These are phyloP conservation scores for Hypoxylon trugodes DNA, from an alignment of 495 filamentous ascomycete species.

Conservation along the genomic window DNA sequence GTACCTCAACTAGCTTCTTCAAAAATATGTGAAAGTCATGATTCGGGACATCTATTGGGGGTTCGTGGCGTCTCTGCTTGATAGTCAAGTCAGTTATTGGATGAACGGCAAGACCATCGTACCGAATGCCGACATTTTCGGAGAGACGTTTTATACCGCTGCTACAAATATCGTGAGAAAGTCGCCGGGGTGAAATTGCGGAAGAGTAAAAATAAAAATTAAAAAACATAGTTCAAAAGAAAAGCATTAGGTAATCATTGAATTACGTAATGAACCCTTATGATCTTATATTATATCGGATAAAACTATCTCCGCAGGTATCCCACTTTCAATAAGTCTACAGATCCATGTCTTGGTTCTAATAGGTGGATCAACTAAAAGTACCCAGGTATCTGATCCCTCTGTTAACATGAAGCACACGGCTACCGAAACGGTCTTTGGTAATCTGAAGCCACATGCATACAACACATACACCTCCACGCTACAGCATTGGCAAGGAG, in stretches of 20 bases:
- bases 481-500: too few relatives aligned
- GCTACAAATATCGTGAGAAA: slow-evolving; percentile 1
- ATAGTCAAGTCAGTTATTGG: slow-evolving; percentile 2
- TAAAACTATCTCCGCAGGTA: background rate
- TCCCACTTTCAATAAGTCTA: too few relatives aligned
- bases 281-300: too few relatives aligned
- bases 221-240: background rate
- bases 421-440: slow-evolving; percentile 14
- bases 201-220: background rate
- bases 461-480: too few relatives aligned
- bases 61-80: slow-evolving; percentile 7
- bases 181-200: background rate
- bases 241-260: too few relatives aligned
- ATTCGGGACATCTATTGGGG: background rate
- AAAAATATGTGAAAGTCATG: too few relatives aligned
- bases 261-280: too few relatives aligned
- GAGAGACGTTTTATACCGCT: slow-evolving; percentile 6
- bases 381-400: slow-evolving; percentile 10
- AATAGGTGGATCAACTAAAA: background rate
- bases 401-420: background rate
- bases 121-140: slow-evolving; percentile 9
- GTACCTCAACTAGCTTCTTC: too few relatives aligned
- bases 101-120: slow-evolving; percentile 1
- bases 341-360: too few relatives aligned
- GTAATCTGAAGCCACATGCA: slow-evolving; percentile 9